phyloP scores from a whole-genome alignment of 495 filamentous ascomycete genomes.

The Daldinia vernicosa region DNA sequence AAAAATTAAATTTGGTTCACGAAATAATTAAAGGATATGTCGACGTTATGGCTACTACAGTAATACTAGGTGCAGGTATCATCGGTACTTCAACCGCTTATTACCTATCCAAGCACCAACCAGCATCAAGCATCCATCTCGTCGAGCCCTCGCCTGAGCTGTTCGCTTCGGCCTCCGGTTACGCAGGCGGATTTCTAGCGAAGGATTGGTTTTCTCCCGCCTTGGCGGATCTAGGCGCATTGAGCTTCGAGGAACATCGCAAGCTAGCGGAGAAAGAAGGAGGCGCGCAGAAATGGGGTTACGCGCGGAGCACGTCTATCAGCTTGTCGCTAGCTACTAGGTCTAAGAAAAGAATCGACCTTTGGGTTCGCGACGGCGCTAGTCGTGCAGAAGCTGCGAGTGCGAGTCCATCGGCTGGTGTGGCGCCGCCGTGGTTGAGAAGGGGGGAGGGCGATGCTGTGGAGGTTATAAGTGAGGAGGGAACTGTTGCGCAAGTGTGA shows the following conservation, averaged over 20 bases:
- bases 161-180: constrained; percentile 77
- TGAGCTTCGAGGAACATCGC: constrained; percentile 76
- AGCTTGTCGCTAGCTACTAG: constrained; percentile 54
- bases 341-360: constrained; percentile 54
- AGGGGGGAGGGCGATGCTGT: constrained; percentile 58
- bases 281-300: constrained; percentile 74
- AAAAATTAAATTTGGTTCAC: neutral
- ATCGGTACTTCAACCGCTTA: constrained; percentile 82
- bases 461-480: constrained; percentile 70
- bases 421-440: constrained; percentile 68
- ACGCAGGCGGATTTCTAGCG: constrained; percentile 78
- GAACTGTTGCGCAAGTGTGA: constrained; percentile 72
- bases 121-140: constrained; percentile 68
- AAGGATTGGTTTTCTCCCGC: constrained; percentile 73
- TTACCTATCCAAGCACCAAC: constrained; percentile 68
- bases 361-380: constrained; percentile 71
- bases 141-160: constrained; percentile 71
- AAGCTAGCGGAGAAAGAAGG: constrained; percentile 67
- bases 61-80: constrained; percentile 82
- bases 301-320: constrained; percentile 68
- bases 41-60: constrained; percentile 55
- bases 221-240: constrained; percentile 64
- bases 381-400: constrained; percentile 69
- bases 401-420: constrained; percentile 18
- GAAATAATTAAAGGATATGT: neutral